phyloP scores from a whole-genome alignment of 768 basidiomycete genomes.

The Psilocybe cyanescens region DNA sequence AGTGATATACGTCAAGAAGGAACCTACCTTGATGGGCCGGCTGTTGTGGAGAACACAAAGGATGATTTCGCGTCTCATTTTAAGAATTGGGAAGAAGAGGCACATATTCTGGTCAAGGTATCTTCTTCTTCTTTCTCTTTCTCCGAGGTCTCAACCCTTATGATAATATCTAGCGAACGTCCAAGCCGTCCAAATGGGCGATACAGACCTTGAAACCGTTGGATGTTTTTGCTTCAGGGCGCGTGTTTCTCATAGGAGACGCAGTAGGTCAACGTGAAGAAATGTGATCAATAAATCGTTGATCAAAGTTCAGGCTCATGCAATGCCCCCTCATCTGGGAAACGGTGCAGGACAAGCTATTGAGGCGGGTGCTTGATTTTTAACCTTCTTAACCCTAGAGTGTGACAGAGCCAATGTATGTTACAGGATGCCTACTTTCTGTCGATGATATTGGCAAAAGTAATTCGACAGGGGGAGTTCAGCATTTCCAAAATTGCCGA shows the following conservation, averaged over 20 bases:
- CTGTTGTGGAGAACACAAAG: conserved; percentile 46
- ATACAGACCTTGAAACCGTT: conserved; percentile 58
- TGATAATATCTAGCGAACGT: conserved; percentile 43
- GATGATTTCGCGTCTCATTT: conserved; percentile 48
- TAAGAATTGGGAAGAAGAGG: conserved; percentile 60
- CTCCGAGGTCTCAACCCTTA: background rate
- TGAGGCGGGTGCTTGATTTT: conserved; percentile 41
- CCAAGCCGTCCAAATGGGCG: conserved; percentile 58
- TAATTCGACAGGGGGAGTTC: conserved; percentile 30
- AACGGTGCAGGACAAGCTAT: conserved; percentile 58
- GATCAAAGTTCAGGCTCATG: conserved; percentile 40
- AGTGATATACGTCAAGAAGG: conserved; percentile 50
- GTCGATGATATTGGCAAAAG: conserved; percentile 44
- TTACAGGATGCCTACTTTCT: conserved; percentile 50
- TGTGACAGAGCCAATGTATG: conserved; percentile 9
- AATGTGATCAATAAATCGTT: background rate
- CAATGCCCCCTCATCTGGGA: conserved; percentile 53
- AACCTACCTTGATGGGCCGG: conserved; percentile 46
- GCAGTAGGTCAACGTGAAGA: conserved; percentile 36
- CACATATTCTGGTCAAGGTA: conserved; percentile 54
- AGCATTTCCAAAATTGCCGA: conserved; percentile 34
- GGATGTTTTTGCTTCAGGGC: conserved; percentile 46
- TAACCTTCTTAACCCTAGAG: conserved; percentile 9
- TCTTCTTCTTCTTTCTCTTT: conserved; percentile 11
- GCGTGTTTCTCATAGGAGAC: conserved; percentile 48